A percentile compares a stretch with the other conserved stretches of the same genome.
phyloP scores from a whole-genome alignment of 345 rosid genomes.

The Syzygium aromaticum region DNA sequence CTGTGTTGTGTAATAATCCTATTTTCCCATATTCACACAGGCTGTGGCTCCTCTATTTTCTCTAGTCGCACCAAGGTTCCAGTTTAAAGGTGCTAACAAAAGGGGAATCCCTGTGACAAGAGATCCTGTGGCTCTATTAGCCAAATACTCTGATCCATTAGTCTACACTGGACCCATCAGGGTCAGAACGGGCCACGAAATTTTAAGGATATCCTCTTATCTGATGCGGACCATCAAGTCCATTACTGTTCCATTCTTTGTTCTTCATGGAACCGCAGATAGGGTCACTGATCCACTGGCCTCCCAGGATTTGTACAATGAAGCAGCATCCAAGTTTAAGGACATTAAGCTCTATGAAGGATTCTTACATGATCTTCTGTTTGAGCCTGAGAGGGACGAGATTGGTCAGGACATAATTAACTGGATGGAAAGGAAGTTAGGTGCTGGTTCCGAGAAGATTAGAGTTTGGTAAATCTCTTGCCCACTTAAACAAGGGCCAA shows the following conservation, averaged over 20 bases:
- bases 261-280: constrained; percentile 92
- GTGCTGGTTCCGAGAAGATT: neutral
- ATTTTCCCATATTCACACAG: constrained; percentile 22
- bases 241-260: constrained; percentile 71
- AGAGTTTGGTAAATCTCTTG: neutral
- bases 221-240: constrained; percentile 62
- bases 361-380: constrained; percentile 86
- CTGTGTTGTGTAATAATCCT: neutral
- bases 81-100: constrained; percentile 97
- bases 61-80: constrained; percentile 68
- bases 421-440: constrained; percentile 80
- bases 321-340: constrained; percentile 71
- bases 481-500: neutral
- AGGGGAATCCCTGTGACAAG: constrained; percentile 93
- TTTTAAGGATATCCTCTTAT: constrained; percentile 68
- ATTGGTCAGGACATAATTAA: constrained; percentile 70
- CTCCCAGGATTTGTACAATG: constrained; percentile 69
- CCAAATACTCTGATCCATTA: constrained; percentile 88
- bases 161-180: constrained; percentile 98
- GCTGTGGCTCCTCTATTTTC: constrained; percentile 93
- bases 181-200: constrained; percentile 93
- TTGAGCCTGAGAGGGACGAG: constrained; percentile 86
- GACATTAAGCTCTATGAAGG: constrained; percentile 91
- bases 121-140: constrained; percentile 84
- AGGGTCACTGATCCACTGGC: constrained; percentile 91